Evolutionary conservation across 129 eudicot species (phyloP).

Genomic region (Solidago caesia): DNA sequence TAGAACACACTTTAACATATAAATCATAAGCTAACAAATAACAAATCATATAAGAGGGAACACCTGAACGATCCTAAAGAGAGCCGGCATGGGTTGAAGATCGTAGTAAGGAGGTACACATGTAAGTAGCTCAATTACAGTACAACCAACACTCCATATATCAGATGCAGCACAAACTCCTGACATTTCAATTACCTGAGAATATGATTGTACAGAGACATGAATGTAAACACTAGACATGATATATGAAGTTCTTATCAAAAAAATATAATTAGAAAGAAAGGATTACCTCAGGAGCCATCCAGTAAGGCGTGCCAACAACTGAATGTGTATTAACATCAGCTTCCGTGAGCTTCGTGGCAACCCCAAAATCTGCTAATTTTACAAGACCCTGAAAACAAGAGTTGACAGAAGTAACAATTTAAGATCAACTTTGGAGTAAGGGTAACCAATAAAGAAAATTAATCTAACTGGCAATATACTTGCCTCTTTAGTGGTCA

Average conservation of each 20-base stretch:
- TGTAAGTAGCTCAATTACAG: conserved; percentile 96
- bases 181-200: conserved; percentile 98
- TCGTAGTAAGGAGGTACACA: conserved; percentile 97
- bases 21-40: not conserved
- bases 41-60: conserved; percentile 5
- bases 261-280: conserved; percentile 4
- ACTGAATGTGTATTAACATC: conserved; percentile 95
- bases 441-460: conserved; percentile 10
- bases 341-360: conserved; percentile 94
- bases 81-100: conserved; percentile 99
- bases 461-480: conserved; percentile 2
- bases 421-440: not conserved
- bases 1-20: conserved; percentile 4
- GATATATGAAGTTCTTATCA: not conserved
- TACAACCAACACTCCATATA: conserved; percentile 99
- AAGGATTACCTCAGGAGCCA: conserved; percentile 93
- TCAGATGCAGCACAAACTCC: conserved; percentile 99
- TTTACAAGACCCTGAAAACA: conserved; percentile 89
- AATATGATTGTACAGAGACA: conserved; percentile 9
- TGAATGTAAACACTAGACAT: not conserved
- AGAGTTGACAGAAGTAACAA: conserved; percentile 14
- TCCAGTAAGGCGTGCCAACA: conserved; percentile 99
- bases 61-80: conserved; percentile 94
- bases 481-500: conserved; percentile 92
- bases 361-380: conserved; percentile 99